Conservation (phyloP, 2,329 filamentous ascomycete species). For the Microascus cirrosus region DNA sequence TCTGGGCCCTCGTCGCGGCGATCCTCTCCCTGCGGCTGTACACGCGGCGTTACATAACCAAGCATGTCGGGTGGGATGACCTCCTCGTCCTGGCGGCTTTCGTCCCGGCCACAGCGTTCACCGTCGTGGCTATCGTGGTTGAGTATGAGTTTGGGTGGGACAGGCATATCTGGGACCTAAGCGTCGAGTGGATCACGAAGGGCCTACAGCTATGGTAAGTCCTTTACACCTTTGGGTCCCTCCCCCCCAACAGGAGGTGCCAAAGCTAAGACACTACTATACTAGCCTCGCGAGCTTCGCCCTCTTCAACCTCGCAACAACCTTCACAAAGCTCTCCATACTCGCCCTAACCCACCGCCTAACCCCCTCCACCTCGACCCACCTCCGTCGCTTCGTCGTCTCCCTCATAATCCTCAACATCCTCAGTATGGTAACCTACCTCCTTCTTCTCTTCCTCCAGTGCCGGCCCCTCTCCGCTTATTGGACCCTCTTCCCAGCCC, state of each 20-base stretch:
- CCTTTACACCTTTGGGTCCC: not conserved
- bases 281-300: slow-evolving; percentile 19
- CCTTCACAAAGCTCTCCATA: slow-evolving; percentile 28
- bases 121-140: slow-evolving; percentile 16
- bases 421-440: slow-evolving; percentile 16
- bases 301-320: slow-evolving; percentile 24
- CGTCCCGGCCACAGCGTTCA: slow-evolving; percentile 20
- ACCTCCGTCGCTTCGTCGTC: slow-evolving; percentile 17
- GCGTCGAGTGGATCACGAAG: slow-evolving; percentile 9
- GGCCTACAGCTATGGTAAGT: slow-evolving; percentile 12
- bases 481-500: slow-evolving; percentile 20
- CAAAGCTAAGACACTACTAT: not conserved
- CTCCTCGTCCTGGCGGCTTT: slow-evolving; percentile 23
- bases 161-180: slow-evolving; percentile 22
- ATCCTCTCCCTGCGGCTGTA: slow-evolving; percentile 22
- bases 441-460: slow-evolving; percentile 17
- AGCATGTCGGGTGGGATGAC: slow-evolving; percentile 23
- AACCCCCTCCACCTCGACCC: slow-evolving; percentile 17
- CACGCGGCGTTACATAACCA: slow-evolving; percentile 19
- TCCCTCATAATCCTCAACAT: slow-evolving; percentile 17
- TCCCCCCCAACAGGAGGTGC: not conserved
- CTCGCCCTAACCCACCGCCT: slow-evolving; percentile 24
- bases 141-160: slow-evolving; percentile 17
- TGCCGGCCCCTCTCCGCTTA: slow-evolving; percentile 23
- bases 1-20: slow-evolving; percentile 16